phyloP scores from a whole-genome alignment of 179 eudicot genomes.

The Carnegiea gigantea region DNA sequence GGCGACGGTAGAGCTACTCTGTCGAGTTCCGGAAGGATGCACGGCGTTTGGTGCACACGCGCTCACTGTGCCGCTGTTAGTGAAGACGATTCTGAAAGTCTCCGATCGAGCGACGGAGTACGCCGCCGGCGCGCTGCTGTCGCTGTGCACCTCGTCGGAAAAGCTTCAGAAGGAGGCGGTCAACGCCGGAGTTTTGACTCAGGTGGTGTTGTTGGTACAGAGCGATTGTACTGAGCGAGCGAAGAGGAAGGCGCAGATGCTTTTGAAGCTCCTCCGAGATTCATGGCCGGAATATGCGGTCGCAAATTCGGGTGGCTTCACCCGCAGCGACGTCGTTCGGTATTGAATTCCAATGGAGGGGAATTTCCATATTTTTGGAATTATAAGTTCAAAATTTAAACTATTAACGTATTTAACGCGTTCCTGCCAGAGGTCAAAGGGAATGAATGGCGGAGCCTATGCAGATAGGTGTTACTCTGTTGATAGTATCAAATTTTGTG shows the following conservation, averaged over 20 bases:
- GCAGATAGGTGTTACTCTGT: too few relatives aligned
- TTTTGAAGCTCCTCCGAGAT: constrained; percentile 75
- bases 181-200: constrained; percentile 81
- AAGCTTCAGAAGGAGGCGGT: constrained; percentile 64
- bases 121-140: constrained; percentile 79
- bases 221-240: constrained; percentile 89
- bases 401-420: neutral
- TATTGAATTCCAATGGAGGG: constrained; percentile 32
- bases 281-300: constrained; percentile 71
- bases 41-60: constrained; percentile 68
- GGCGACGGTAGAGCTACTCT: constrained; percentile 74
- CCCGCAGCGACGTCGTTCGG: constrained; percentile 68
- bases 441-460: too few relatives aligned
- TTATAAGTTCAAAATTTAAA: neutral
- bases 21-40: constrained; percentile 67
- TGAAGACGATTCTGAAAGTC: constrained; percentile 54
- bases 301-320: constrained; percentile 58
- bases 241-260: constrained; percentile 81
- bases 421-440: too few relatives aligned
- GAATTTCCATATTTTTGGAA: constrained; percentile 4
- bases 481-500: too few relatives aligned
- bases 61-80: constrained; percentile 67
- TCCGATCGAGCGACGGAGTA: constrained; percentile 88
- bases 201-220: constrained; percentile 72
- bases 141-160: constrained; percentile 73